Base-by-base conservation (phyloP, 352 stramenopile species). In the Bremia lactucae region DNA sequence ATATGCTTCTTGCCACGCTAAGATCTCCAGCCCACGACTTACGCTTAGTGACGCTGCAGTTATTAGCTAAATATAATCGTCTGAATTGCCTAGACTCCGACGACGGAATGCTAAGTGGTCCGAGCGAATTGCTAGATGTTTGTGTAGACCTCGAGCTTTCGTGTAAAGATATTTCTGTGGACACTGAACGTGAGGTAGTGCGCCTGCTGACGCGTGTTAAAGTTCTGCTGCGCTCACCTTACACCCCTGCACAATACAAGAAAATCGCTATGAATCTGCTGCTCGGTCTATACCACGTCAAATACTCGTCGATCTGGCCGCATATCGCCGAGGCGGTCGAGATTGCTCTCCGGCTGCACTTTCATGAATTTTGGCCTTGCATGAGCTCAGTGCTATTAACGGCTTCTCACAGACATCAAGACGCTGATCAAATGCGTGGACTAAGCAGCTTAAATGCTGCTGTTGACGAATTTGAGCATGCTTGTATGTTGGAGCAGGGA, bases 231-330 rank as follows among this genome's bases (percentile, higher is more conserved):
- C 65, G 76, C 4, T 87, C 78, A 2, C 42, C 63, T 19, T 74
- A 93, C 49, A 87, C 74, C 0, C 82, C 82, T n/a, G 36, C 50
- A 0, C 21, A 90, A 7, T 88, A 90, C 68, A 90, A 92, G 60
- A 62, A 73, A 20, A 44, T 88, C 18, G 76, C 80, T 2, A 55
- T 84, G 20, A 73, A 83, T 33, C 77, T 88, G 14, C 52, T 92
- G 19, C 62, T 90, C 24, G 82, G 82, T 38, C 50, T 92, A 14
- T 90, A 86, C 55, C 80, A 94, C 45, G 77, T 94, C 43, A 94
- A 94, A 49, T 91, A 92, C 41, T 72, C 82, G 6, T 87, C 75
- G 3, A 73, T 94, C 49, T 94, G 82, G 82, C 44, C 75, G 7
- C 82, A 94, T 29, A 57, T 94, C 16, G 58, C 77, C 0, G 72